These are phyloP conservation scores for Adansonia digitata DNA, from an alignment of 345 rosid genomes.

Conservation along the genomic window DNA sequence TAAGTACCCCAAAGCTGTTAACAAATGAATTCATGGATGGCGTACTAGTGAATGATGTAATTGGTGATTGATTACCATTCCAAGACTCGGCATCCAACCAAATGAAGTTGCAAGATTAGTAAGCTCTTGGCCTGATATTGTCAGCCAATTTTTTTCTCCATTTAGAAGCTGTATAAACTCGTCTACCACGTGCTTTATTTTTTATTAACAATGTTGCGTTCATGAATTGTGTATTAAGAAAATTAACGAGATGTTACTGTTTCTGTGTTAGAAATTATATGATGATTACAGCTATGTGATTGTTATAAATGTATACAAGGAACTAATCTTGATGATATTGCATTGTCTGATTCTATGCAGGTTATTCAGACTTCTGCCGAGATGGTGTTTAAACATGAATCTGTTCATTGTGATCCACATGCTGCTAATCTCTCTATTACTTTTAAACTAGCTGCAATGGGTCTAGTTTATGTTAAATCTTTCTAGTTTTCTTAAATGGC, in stretches of 20 bases:
- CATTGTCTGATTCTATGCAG: conserved; percentile 51
- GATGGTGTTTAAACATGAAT: conserved; percentile 96
- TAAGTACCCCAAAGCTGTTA: conserved; percentile 79
- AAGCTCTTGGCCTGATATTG: conserved; percentile 30
- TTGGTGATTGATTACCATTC: conserved; percentile 60
- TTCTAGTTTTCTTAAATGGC: neutral
- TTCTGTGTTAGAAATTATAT: no score
- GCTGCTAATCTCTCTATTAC: conserved; percentile 73
- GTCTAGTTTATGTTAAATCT: neutral
- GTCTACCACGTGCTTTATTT: no score
- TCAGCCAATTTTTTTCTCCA: conserved; percentile 7
- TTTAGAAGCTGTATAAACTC: no score
- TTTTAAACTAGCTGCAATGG: neutral
- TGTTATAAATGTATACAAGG: neutral
- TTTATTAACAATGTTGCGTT: no score
- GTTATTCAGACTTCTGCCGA: conserved; percentile 85
- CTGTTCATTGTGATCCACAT: conserved; percentile 99
- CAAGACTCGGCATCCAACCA: conserved; percentile 68
- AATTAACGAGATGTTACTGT: no score
- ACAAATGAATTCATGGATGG: no score
- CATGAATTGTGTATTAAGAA: no score
- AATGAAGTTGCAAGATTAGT: conserved; percentile 76
- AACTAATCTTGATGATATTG: neutral
- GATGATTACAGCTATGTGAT: neutral
- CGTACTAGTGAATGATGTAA: conserved; percentile 75